Percentiles rank a stretch among this genome's conserved stretches.
Conservation (phyloP, 2,329 filamentous ascomycete species). For the Fusarium cyanostomum region DNA sequence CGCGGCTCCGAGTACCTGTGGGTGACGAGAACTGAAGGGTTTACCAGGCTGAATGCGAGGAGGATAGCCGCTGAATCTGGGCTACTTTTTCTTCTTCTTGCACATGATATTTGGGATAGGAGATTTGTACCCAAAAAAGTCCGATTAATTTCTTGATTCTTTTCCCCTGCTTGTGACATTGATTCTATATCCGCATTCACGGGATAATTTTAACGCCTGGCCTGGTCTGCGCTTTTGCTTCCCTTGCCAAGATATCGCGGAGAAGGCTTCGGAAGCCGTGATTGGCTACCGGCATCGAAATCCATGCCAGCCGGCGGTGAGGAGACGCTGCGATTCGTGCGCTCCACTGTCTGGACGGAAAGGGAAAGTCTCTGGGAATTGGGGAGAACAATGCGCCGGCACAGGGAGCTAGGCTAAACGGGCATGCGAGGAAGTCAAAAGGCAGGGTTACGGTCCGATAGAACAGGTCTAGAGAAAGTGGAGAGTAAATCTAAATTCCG, state of each 20-base stretch:
- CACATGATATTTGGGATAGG: not conserved
- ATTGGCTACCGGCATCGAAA: conserved; percentile 33
- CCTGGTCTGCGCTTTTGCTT: not conserved
- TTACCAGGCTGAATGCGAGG: not conserved
- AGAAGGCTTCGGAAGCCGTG: conserved; percentile 21
- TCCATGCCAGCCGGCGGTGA: conserved; percentile 35
- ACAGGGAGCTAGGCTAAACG: conserved; percentile 22
- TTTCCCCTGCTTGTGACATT: conserved; percentile 25
- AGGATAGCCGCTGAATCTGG: conserved; percentile 8
- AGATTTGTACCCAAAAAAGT: conserved; percentile 1
- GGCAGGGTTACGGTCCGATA: conserved; percentile 17
- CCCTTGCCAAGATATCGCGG: conserved; percentile 25
- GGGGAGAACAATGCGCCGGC: not conserved
- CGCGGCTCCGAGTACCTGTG: conserved; percentile 28
- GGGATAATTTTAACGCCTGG: not conserved
- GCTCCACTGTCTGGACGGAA: conserved; percentile 26
- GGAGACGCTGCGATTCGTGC: conserved; percentile 22
- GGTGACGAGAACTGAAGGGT: conserved; percentile 6
- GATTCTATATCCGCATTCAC: conserved; percentile 2
- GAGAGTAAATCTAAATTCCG: not conserved
- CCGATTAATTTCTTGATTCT: conserved; percentile 16
- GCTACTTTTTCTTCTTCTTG: not conserved
- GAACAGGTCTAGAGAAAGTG: conserved; percentile 5
- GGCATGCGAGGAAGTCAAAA: conserved; percentile 18
- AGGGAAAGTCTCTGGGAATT: conserved; percentile 13